Conservation (phyloP, 768 basidiomycete species). For the Panaeolus papilionaceus region DNA sequence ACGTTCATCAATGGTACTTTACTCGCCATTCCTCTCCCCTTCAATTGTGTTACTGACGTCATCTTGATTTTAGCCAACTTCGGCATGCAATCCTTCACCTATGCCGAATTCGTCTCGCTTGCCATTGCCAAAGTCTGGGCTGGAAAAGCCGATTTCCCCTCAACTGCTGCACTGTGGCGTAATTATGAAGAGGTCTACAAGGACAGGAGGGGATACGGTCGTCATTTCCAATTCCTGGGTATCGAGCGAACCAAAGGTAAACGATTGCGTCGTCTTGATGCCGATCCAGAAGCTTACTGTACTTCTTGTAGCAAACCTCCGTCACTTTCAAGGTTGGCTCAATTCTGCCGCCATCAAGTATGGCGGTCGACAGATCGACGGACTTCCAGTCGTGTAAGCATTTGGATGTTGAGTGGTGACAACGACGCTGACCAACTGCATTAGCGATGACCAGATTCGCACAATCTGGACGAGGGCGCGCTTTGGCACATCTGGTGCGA, state of each 20-base stretch:
- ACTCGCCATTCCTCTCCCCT: not conserved
- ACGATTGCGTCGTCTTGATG: slow-evolving; percentile 6
- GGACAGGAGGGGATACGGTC: slow-evolving; percentile 42
- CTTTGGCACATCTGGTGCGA: slow-evolving; percentile 6
- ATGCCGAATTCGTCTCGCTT: slow-evolving; percentile 42
- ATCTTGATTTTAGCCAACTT: slow-evolving; percentile 37
- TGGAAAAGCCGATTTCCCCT: slow-evolving; percentile 41
- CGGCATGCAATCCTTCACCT: slow-evolving; percentile 46
- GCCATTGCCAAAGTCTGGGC: slow-evolving; percentile 46
- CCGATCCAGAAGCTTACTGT: not conserved
- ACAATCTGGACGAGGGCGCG: slow-evolving; percentile 24
- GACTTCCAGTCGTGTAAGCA: slow-evolving; percentile 26
- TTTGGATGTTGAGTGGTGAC: too few relatives aligned
- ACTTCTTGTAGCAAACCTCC: slow-evolving; percentile 30
- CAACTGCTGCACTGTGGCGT: slow-evolving; percentile 38
- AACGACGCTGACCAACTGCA: not conserved
- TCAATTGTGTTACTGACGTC: not conserved
- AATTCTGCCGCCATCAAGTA: slow-evolving; percentile 45
- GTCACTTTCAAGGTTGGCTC: slow-evolving; percentile 46
- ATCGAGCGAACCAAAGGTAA: slow-evolving; percentile 34
- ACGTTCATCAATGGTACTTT: slow-evolving; percentile 43
- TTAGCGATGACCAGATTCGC: slow-evolving; percentile 22
- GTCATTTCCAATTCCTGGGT: slow-evolving; percentile 43
- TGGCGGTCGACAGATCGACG: slow-evolving; percentile 42
- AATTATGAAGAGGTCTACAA: slow-evolving; percentile 36